Conservation (phyloP, 208 protist species). For the Blastocrithidia nonstop region DNA sequence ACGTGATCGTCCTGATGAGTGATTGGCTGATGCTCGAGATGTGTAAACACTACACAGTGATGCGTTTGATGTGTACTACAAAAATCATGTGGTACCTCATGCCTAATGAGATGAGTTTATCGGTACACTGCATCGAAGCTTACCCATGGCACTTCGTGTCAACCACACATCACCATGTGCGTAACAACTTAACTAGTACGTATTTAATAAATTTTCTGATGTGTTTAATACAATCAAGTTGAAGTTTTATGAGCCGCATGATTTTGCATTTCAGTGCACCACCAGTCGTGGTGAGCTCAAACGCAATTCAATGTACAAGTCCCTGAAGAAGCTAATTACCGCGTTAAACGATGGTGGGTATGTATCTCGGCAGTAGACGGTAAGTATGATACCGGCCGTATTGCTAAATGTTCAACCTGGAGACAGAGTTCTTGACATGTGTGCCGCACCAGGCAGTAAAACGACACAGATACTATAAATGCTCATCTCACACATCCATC, state of each 20-base stretch:
- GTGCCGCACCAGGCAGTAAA: conserved; percentile 80
- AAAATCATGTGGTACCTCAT: conserved; percentile 31
- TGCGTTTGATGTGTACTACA: conserved; percentile 62
- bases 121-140: conserved; percentile 33
- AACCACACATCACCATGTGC: conserved; percentile 16
- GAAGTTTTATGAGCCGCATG: conserved; percentile 41
- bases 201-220: neutral
- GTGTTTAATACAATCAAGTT: conserved; percentile 6
- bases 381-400: conserved; percentile 81
- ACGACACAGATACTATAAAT: conserved; percentile 78
- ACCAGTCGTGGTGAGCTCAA: conserved; percentile 71
- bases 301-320: conserved; percentile 36
- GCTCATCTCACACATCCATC: conserved; percentile 24
- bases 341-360: conserved; percentile 81
- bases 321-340: conserved; percentile 58
- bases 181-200: conserved; percentile 12
- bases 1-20: conserved; percentile 35
- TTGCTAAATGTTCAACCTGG: conserved; percentile 58
- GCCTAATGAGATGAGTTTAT: conserved; percentile 49
- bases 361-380: conserved; percentile 84
- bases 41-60: conserved; percentile 28
- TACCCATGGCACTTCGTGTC: conserved; percentile 63
- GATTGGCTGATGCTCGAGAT: conserved; percentile 50
- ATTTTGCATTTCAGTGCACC: conserved; percentile 50
- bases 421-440: conserved; percentile 78